Evolutionary conservation across 2,329 filamentous ascomycete genomes (phyloP), one percentile per base, ranked within the genome.

Genomic region (Arthroderma sp.): DNA sequence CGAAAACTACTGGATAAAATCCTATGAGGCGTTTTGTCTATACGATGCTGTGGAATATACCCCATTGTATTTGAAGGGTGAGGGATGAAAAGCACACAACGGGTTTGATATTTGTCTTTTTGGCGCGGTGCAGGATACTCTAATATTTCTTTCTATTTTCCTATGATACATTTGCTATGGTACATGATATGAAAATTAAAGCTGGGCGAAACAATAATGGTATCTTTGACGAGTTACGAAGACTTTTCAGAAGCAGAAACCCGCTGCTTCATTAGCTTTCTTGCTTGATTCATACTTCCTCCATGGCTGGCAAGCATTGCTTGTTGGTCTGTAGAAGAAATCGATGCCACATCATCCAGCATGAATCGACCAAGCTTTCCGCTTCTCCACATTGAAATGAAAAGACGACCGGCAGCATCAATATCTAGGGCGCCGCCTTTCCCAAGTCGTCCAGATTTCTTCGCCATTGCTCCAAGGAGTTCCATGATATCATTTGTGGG

Each of bases 401-500:
- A 70, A 73, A 85, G 85, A 32, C 86, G 65, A 2, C 88, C 88
- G 1, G 86, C 80, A 5, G 77, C 77, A 43, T 87, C 81, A 28
- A 76, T 64, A 57, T 85, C 80, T 0, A 82, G 79, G 6, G 73
- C 61, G 0, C 85, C 87, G 1, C 85, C 84, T 51, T 81, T 81
- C 39, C 73, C 72, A 42, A 96, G 63, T 51, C 85, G 77, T 5
- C 91, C 91, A 6, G 83, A 85, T 53, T 80, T 81, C 43, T 57
- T 68, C 11, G 85, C 87, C 15, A 94, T 77, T 1, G 69, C 75
- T 9, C 76, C 71, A 8, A 98, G 72, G 28, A 95, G 74, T 36
- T 75, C 72, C 40, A 73, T 65, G n/a, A 94, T 70, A 52, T 94
- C 84, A 61, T 96, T 94, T 1, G 91, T 96, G 0, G 88, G 86